phyloP scores from a whole-genome alignment of 331 rosid species.

The Stylosanthes scabra region DNA sequence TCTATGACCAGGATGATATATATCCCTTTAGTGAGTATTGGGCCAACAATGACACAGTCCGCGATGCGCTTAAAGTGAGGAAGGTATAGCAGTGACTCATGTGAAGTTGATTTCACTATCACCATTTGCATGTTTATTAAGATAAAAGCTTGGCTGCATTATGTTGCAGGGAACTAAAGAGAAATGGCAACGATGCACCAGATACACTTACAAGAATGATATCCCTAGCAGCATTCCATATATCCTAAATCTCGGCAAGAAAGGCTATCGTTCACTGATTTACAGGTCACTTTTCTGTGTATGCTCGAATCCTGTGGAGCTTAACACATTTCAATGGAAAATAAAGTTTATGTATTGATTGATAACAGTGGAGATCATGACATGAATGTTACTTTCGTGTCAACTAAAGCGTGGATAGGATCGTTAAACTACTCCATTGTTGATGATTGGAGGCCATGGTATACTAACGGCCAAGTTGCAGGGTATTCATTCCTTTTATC shows the following conservation, averaged over 20 bases:
- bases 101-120: neutral
- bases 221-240: slow-evolving; percentile 26
- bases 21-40: slow-evolving; percentile 40
- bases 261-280: slow-evolving; percentile 60
- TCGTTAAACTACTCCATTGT: slow-evolving; percentile 62
- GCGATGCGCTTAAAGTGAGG: slow-evolving; percentile 43
- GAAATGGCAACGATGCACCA: slow-evolving; percentile 57
- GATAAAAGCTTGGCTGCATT: neutral
- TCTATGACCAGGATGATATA: slow-evolving; percentile 27
- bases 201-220: accelerated
- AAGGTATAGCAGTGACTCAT: slow-evolving; percentile 39
- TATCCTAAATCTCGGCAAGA: slow-evolving; percentile 53
- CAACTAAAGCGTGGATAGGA: slow-evolving; percentile 77
- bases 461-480: slow-evolving; percentile 56
- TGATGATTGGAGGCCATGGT: slow-evolving; percentile 82
- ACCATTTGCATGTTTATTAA: neutral
- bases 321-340: neutral
- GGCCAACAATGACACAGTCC: slow-evolving; percentile 53
- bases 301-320: slow-evolving; percentile 10
- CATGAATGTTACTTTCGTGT: slow-evolving; percentile 36
- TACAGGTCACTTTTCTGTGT: slow-evolving; percentile 48
- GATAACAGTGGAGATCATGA: slow-evolving; percentile 75
- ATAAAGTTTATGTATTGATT: neutral
- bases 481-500: slow-evolving; percentile 48
- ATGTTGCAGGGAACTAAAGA: slow-evolving; percentile 55